phyloP scores from a whole-genome alignment of 768 basidiomycete species.

The Rhizopogon vinicolor region DNA sequence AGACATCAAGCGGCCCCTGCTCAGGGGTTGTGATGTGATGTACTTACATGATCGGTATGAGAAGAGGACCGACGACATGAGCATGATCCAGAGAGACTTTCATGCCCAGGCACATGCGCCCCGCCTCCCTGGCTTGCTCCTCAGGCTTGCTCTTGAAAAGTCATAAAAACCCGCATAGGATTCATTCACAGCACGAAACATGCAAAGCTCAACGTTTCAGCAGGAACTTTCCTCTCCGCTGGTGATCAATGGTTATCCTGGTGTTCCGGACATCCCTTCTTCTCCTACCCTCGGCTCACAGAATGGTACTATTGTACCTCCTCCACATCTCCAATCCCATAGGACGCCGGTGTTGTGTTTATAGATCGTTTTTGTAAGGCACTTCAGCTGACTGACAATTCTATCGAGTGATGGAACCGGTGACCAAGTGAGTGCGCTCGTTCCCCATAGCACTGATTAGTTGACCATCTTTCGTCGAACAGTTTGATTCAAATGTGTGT shows the following conservation, averaged over 20 bases:
- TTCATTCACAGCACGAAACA: constrained; percentile 8
- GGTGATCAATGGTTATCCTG: neutral
- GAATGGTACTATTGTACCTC: constrained; percentile 36
- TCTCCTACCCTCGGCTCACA: neutral
- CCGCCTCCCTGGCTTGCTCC: no score
- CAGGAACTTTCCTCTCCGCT: constrained; percentile 7
- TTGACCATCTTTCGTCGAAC: constrained; percentile 39
- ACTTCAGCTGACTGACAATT: neutral
- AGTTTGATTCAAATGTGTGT: constrained; percentile 61
- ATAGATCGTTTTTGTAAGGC: constrained; percentile 27
- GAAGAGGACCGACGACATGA: no score
- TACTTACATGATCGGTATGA: no score
- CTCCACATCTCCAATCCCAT: constrained; percentile 26
- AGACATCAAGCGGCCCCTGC: no score
- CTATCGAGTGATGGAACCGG: constrained; percentile 27
- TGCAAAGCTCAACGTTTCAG: neutral
- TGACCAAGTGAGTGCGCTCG: constrained; percentile 24
- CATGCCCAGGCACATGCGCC: no score
- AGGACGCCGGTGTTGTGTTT: constrained; percentile 71
- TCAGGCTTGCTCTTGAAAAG: no score
- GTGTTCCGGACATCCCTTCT: neutral
- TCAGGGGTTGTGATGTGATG: no score
- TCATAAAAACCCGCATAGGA: neutral
- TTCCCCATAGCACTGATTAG: neutral
- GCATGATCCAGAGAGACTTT: no score